Evolutionary conservation across 2,329 filamentous ascomycete genomes (phyloP).

Genomic region (Juglanconis juglandina): DNA sequence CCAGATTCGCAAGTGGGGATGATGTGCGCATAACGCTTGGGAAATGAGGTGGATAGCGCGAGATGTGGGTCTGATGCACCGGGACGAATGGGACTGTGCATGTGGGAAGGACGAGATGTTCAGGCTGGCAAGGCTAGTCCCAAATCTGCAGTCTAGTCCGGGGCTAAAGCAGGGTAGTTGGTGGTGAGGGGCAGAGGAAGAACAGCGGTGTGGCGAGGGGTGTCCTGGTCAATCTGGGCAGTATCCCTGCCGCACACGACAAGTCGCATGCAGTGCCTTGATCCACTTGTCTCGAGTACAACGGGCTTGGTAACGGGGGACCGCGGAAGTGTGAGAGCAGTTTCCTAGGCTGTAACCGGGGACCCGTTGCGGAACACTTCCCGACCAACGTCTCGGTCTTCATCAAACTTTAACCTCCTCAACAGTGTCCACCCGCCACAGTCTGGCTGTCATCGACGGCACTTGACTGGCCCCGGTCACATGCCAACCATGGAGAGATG

Average conservation of each 20-base stretch:
- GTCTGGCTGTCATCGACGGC: not conserved
- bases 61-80: slow-evolving; percentile 2
- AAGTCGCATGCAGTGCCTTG: slow-evolving; percentile 8
- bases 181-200: not conserved
- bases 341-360: slow-evolving; percentile 16
- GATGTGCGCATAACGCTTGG: slow-evolving; percentile 7
- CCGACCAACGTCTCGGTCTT: not conserved
- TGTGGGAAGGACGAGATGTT: not conserved
- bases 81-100: slow-evolving; percentile 4
- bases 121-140: slow-evolving; percentile 4
- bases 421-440: not conserved
- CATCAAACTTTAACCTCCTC: not conserved
- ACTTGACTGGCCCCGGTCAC: not conserved
- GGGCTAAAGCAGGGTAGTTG: slow-evolving; percentile 3
- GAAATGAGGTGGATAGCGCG: slow-evolving; percentile 7
- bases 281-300: slow-evolving; percentile 16
- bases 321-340: slow-evolving; percentile 15
- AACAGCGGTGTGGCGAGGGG: slow-evolving; percentile 13
- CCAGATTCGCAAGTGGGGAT: slow-evolving; percentile 2
- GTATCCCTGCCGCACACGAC: not conserved
- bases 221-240: slow-evolving; percentile 5
- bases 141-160: slow-evolving; percentile 3
- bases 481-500: not conserved
- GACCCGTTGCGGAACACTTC: slow-evolving; percentile 13
- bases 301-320: slow-evolving; percentile 15